Evolutionary conservation across 345 rosid genomes (phyloP).

Genomic region (Noccaea bulbosa): DNA sequence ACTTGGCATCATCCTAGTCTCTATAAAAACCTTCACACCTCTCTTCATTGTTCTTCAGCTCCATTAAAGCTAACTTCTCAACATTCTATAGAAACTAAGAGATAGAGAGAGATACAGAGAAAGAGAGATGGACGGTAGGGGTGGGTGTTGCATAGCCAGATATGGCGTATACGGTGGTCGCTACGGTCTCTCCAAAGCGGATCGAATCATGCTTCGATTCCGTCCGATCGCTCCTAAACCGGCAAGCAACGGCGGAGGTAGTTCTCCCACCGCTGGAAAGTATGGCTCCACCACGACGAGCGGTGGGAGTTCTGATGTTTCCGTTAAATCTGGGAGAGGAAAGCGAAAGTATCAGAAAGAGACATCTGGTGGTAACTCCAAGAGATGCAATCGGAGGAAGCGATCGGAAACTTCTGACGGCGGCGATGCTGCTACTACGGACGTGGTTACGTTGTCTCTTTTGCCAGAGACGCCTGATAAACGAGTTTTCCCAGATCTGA

Average conservation of each 20-base stretch:
- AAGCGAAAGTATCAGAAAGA: constrained; percentile 38
- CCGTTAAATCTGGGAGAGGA: constrained; percentile 52
- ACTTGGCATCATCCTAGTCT: constrained; percentile 51
- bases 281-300: constrained; percentile 44
- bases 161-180: constrained; percentile 51
- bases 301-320: constrained; percentile 38
- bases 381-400: constrained; percentile 47
- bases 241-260: constrained; percentile 22
- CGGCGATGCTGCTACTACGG: neutral
- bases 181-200: constrained; percentile 63
- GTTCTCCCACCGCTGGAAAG: constrained; percentile 16
- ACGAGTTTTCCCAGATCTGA: constrained; percentile 36
- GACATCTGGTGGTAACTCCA: constrained; percentile 27
- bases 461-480: constrained; percentile 68
- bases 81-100: neutral
- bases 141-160: constrained; percentile 84
- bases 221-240: constrained; percentile 94
- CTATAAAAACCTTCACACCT: constrained; percentile 45
- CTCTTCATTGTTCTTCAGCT: constrained; percentile 6
- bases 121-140: constrained; percentile 53
- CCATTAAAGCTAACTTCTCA: constrained; percentile 11
- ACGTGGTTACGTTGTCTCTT: constrained; percentile 61
- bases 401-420: constrained; percentile 29
- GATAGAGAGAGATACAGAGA: neutral
- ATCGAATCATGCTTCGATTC: constrained; percentile 79